phyloP scores from a whole-genome alignment of 352 stramenopile species.

The Globisporangium uncinulatum region DNA sequence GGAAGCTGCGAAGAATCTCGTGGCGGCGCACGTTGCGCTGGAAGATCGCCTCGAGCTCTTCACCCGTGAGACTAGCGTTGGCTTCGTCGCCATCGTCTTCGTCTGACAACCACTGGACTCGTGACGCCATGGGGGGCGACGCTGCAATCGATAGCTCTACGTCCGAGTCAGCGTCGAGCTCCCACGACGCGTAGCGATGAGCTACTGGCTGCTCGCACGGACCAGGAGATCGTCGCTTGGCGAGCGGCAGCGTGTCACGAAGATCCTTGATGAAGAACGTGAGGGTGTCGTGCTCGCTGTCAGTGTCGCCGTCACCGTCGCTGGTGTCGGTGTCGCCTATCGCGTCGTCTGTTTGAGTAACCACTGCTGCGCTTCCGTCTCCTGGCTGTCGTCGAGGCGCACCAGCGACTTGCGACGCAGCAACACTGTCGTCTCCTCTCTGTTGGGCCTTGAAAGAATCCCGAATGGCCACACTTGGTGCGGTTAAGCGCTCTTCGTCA shows the following conservation, averaged over 20 bases:
- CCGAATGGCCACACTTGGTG: not conserved
- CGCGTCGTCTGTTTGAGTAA: not conserved
- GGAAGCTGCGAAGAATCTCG: conserved; percentile 53
- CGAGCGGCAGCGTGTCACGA: conserved; percentile 1
- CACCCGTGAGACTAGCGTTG: conserved; percentile 28
- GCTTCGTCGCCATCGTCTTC: conserved; percentile 12
- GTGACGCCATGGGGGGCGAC: not conserved
- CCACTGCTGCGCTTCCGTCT: not conserved
- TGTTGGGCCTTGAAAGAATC: not conserved
- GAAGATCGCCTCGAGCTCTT: conserved; percentile 52
- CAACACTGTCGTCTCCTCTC: not conserved
- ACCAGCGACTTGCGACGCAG: not conserved
- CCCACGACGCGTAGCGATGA: conserved; percentile 9
- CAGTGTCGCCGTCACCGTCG: conserved; percentile 13
- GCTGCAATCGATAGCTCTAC: too few species aligned
- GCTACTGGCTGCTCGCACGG: not conserved
- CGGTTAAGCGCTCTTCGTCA: conserved; percentile 6
- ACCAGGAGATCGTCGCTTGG: not conserved
- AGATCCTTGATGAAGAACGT: conserved; percentile 33
- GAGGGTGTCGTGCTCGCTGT: conserved; percentile 23
- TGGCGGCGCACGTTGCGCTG: conserved; percentile 54
- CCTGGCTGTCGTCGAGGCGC: too few species aligned
- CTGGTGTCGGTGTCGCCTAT: conserved; percentile 13
- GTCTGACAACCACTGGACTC: conserved; percentile 3
- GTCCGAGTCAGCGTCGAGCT: not conserved